Conservation (phyloP, 805 yeast genomes). For the Lachancea sp. region DNA sequence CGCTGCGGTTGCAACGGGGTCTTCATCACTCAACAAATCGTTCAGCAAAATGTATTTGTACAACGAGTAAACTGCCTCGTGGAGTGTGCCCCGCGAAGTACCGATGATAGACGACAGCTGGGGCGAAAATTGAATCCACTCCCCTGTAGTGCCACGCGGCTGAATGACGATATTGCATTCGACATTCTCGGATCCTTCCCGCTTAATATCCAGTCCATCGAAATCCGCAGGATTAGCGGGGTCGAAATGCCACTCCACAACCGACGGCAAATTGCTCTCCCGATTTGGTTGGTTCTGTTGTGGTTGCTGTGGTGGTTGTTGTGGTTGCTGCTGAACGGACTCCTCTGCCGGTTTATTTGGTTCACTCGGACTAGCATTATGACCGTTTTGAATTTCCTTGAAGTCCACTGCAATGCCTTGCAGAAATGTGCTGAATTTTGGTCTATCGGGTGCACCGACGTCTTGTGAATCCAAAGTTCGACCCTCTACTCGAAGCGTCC, state of each 20-base stretch:
- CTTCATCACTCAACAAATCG: conserved; percentile 38
- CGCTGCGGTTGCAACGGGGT: conserved; percentile 11
- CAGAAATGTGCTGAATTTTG: conserved; percentile 71
- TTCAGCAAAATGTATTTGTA: conserved; percentile 77
- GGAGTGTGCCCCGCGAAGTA: conserved; percentile 70
- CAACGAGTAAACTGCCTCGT: conserved; percentile 69
- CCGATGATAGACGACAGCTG: conserved; percentile 70
- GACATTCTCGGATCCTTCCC: conserved; percentile 64
- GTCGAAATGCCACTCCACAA: conserved; percentile 87
- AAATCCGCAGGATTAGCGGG: conserved; percentile 48
- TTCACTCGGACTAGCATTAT: neutral
- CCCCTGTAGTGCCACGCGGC: conserved; percentile 68
- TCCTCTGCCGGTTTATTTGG: neutral
- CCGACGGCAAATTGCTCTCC: conserved; percentile 19
- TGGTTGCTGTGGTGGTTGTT: neutral
- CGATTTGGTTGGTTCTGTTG: conserved; percentile 11
- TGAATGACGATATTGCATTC: conserved; percentile 71
- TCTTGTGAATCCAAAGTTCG: conserved; percentile 51
- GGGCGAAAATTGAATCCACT: conserved; percentile 52
- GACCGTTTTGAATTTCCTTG: conserved; percentile 14
- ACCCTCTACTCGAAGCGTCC: conserved; percentile 91
- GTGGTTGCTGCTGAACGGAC: neutral
- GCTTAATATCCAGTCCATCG: conserved; percentile 84
- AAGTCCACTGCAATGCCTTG: conserved; percentile 83
- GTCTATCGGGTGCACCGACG: conserved; percentile 43